Evolutionary conservation across 176 grass and related monocot genomes (phyloP).

Genomic region (Oryza brachyantha): DNA sequence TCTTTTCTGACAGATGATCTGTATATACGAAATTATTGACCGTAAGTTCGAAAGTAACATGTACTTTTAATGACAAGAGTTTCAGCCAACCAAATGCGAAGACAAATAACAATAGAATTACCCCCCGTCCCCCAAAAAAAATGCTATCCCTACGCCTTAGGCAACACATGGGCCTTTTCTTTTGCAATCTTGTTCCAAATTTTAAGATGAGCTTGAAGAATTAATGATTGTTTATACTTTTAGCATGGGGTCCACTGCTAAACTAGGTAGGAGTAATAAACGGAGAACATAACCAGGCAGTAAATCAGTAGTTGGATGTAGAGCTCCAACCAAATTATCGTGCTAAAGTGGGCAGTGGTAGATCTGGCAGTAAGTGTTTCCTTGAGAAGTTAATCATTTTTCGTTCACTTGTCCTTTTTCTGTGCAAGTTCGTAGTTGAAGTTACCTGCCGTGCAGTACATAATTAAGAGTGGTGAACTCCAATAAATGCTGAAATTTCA

Average conservation of each 20-base stretch:
- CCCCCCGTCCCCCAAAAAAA: neutral
- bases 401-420: neutral
- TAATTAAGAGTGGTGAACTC: neutral
- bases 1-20: constrained; percentile 56
- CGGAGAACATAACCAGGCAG: too few relatives aligned
- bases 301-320: neutral
- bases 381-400: neutral
- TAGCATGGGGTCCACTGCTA: neutral
- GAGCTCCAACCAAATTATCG: neutral
- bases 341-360: neutral
- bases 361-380: neutral
- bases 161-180: neutral
- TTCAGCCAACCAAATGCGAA: constrained; percentile 28
- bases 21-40: constrained; percentile 14
- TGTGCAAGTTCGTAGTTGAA: neutral
- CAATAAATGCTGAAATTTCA: too few relatives aligned
- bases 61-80: constrained; percentile 12
- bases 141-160: neutral
- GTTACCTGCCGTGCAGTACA: neutral
- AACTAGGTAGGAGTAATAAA: neutral
- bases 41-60: constrained; percentile 19
- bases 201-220: neutral
- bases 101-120: constrained; percentile 9
- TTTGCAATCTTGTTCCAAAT: neutral
- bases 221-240: neutral